phyloP scores from a whole-genome alignment of 176 grass and related monocot genomes.

The Thinopyrum elongatum region DNA sequence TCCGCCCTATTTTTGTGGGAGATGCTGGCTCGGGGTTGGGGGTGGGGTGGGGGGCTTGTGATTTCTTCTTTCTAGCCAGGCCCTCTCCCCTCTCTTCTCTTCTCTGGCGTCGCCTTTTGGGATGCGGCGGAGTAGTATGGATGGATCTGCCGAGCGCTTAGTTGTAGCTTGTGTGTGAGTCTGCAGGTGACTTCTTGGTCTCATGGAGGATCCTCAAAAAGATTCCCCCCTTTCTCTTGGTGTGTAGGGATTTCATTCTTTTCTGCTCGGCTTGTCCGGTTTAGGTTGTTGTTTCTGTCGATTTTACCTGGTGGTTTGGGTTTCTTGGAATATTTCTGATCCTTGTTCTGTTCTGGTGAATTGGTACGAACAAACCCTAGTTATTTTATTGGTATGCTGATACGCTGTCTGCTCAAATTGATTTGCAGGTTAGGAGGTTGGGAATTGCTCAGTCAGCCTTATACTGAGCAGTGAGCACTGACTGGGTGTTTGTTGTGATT shows the following conservation, averaged over 20 bases:
- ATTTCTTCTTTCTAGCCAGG: conserved; percentile 16
- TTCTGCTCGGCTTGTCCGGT: not conserved
- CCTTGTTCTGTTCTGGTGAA: not conserved
- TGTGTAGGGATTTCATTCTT: not conserved
- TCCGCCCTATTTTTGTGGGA: conserved; percentile 37
- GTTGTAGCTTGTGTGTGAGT: not conserved
- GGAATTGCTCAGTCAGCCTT: not conserved
- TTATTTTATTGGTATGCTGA: conserved; percentile 24
- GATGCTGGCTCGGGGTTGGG: conserved; percentile 20
- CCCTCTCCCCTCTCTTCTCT: not conserved
- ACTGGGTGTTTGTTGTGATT: not conserved
- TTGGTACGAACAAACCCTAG: conserved; percentile 12
- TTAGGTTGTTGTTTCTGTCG: not conserved
- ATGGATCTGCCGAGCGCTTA: conserved; percentile 30
- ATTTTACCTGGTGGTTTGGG: not conserved
- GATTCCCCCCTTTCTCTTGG: not conserved
- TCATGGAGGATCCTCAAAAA: not conserved
- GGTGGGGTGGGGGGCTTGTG: conserved; percentile 1
- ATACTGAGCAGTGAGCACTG: not conserved
- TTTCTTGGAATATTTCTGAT: conserved; percentile 1
- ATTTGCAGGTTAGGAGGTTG: conserved; percentile 33
- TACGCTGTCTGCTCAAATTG: not conserved
- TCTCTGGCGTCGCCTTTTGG: conserved; percentile 9
- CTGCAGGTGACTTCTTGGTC: conserved; percentile 28
- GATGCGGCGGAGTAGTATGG: conserved; percentile 27